A percentile compares a stretch with the other conserved stretches of the same genome.
Evolutionary conservation across 2,329 filamentous ascomycete genomes (phyloP).

Genomic region (Alternaria tenuissima): DNA sequence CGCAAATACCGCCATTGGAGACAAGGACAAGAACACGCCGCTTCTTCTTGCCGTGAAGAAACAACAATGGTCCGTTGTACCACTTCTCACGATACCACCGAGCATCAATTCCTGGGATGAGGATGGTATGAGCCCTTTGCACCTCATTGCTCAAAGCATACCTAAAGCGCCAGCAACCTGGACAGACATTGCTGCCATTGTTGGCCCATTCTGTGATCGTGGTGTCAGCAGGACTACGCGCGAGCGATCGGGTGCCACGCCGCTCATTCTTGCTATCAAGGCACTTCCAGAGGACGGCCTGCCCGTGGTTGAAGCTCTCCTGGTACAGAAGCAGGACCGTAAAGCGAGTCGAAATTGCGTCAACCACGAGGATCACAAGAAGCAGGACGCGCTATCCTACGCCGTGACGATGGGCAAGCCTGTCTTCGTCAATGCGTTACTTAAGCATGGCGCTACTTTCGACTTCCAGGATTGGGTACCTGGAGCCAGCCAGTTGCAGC

Average conservation of each 20-base stretch:
- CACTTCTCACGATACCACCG: constrained; percentile 37
- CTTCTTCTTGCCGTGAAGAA: constrained; percentile 40
- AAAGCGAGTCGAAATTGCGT: constrained; percentile 39
- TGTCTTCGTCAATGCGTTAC: constrained; percentile 35
- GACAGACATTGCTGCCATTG: constrained; percentile 37
- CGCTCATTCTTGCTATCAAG: constrained; percentile 45
- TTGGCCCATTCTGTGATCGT: constrained; percentile 38
- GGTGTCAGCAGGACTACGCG: constrained; percentile 45
- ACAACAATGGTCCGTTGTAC: constrained; percentile 40
- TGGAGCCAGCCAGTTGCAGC: constrained; percentile 17
- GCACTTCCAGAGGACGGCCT: constrained; percentile 41
- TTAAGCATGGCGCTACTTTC: constrained; percentile 40
- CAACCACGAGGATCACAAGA: constrained; percentile 43
- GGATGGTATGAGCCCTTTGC: constrained; percentile 43
- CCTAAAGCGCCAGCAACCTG: constrained; percentile 35
- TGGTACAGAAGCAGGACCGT: constrained; percentile 27
- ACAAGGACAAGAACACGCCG: constrained; percentile 37
- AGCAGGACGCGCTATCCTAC: constrained; percentile 39
- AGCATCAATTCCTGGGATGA: constrained; percentile 45
- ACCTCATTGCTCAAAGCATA: constrained; percentile 36
- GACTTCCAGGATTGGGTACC: constrained; percentile 37
- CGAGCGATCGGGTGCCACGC: constrained; percentile 43
- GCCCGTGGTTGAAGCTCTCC: constrained; percentile 36
- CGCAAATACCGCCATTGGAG: constrained; percentile 32
- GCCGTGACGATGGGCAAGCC: constrained; percentile 38